Base-by-base conservation (phyloP, 1,284 basidiomycete species). In the Naganishia sp. region DNA sequence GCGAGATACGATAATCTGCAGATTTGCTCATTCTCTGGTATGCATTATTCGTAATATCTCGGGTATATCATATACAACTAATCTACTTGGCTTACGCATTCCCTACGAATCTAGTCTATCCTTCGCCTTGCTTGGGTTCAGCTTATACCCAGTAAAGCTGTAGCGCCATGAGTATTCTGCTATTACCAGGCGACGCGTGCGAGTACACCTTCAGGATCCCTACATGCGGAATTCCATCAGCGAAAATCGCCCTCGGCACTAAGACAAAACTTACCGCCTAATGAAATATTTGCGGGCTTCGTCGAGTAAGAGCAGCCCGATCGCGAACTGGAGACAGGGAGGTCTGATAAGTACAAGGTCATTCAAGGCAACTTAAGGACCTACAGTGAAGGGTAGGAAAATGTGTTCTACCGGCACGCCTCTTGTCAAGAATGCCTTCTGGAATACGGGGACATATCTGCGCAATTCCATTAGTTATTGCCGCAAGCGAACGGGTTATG, bases 391-490 rank as follows among this genome's bases (percentile, higher is more conserved):
- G 0, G 83, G 83, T 11, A 85, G 71, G 73, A 84, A 83, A 72
- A 81, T 83, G 73, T 81, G 76, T 70, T 86, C 82, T 44, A 81
- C 83, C 0, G 81, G 79, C 33, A 87, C 82, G 13, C 81, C 81
- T 48, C 84, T 78, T 0, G 84, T 87, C 64, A 82, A 75, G 79
- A 87, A 86, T 10, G 83, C 77, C 21, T 78, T 76, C 74, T 87
- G 85, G 80, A 85, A 84, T 78, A 82, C 82, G 3, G 82, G 82
- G 21, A 84, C 75, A 67, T 85, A 86, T 50, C 76, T 81, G 80
- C 31, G 31, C 13, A 25, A 18, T 28, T 6, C 13, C 11, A 18
- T 13, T 16, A 42, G 21, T 43, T 11, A 3, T 6, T 64, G 25
- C 36, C 39, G 16, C 16, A 23, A 15, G 45, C 18, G 11, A 18